Percentiles rank a stretch among this genome's conserved stretches.
These are phyloP conservation scores for Termitomyces sp. DNA, from an alignment of 768 basidiomycete species.

Conservation along the genomic window DNA sequence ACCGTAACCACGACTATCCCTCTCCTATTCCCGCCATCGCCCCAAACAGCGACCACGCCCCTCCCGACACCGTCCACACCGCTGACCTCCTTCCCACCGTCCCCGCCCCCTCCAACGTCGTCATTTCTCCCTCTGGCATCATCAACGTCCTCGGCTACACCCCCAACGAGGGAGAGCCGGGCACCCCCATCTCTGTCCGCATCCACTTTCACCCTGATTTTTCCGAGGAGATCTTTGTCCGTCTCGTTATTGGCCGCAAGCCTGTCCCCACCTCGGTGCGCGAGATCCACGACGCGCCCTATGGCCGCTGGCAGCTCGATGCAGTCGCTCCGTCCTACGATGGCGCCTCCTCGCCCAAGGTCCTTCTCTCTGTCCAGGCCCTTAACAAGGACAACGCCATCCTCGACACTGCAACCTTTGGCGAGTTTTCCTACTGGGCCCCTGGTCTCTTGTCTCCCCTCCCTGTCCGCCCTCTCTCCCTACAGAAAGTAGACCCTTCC, in stretches of 20 bases:
- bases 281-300: conserved; percentile 38
- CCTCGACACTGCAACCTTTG: conserved; percentile 64
- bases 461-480: conserved; percentile 5
- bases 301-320: conserved; percentile 60
- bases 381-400: conserved; percentile 47
- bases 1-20: conserved; percentile 7
- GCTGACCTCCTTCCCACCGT: neutral
- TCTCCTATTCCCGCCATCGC: conserved; percentile 3
- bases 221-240: conserved; percentile 53
- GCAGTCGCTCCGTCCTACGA: conserved; percentile 55
- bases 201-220: conserved; percentile 50
- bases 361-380: conserved; percentile 58
- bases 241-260: conserved; percentile 68
- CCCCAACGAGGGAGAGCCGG: conserved; percentile 58
- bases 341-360: conserved; percentile 35
- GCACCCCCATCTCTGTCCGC: conserved; percentile 58
- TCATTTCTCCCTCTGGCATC: conserved; percentile 45
- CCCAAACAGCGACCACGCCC: neutral
- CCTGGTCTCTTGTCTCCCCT: conserved; percentile 26
- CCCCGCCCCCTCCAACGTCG: conserved; percentile 12
- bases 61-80: neutral
- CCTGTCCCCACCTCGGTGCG: conserved; percentile 65
- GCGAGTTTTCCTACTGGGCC: conserved; percentile 62
- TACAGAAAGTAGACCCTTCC: conserved; percentile 3
- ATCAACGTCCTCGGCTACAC: conserved; percentile 63